Base-by-base conservation (phyloP, 1,139 yeast genomes). In the Hyphopichia pseudoburtonii region DNA sequence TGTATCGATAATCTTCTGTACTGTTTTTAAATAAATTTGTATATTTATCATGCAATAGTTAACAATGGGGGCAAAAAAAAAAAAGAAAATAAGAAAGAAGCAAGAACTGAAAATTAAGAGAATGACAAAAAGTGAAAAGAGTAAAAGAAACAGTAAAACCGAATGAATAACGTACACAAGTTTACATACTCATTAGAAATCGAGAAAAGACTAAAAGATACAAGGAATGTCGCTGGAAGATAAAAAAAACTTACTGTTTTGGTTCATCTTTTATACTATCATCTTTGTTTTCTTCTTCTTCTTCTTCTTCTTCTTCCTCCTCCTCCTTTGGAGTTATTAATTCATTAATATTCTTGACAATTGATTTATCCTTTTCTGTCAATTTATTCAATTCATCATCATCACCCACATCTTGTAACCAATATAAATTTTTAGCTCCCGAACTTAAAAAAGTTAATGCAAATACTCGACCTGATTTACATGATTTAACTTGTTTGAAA, bases 321-420 rank as follows among this genome's bases (percentile, higher is more conserved):
- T 76, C 78, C 15, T 64, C 71, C 22, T 43, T 51, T 23, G 59
- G 53, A 16, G 64, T 49, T 41, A 88, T 70, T 44, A 86, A 63
- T 29, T 76, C 76, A 40, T 73, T 65, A 44, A 88, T 74, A 48
- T 73, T 71, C 27, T 67, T 70, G 28, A 73, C 58, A 31, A 84
- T 64, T 37, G 68, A 68, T 46, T 68, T 56, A 58, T 89, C 96
- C 51, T 78, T 77, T 25, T 66, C 76, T 22, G 86, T 81, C 62
- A 86, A 74, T 53, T 76, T 74, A 43, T 76, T 80, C 40, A 79
- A 82, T 27, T 73, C 71, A 40, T 73, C 78, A 43, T 78, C 80
- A 50, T 81, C 88, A 32, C 85, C 83, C 28, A 77, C 71, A 48
- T 85, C 89, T 63, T 92, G 98, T 64, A 92, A 70, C 98, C 98